Conservation (phyloP, 257 asterid species). For the Thymus mandschuricus region DNA sequence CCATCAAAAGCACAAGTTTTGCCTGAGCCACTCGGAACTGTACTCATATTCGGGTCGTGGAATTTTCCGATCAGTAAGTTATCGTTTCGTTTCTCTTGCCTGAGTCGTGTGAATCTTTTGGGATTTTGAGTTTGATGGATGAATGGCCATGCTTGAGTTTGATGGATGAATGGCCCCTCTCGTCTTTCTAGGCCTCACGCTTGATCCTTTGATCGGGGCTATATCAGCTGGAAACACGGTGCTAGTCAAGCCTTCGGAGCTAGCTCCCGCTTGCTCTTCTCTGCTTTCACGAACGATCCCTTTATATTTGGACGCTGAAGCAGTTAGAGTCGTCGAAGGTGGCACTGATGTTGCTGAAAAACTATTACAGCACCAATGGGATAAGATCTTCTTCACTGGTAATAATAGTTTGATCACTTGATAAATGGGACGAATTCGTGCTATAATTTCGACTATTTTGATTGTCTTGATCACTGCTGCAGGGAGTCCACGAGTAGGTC, state of each 20-base stretch:
- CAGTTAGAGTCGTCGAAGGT: slow-evolving; percentile 75
- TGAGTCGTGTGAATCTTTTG: background rate
- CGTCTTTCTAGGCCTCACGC: slow-evolving; percentile 59
- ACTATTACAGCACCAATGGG: slow-evolving; percentile 77
- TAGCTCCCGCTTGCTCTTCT: slow-evolving; percentile 79
- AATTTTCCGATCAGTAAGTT: slow-evolving; percentile 88
- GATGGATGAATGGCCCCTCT: slow-evolving; percentile 9
- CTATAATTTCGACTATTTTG: slow-evolving; percentile 13
- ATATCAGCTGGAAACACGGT: slow-evolving; percentile 86
- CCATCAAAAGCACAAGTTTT: slow-evolving; percentile 73
- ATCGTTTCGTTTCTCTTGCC: slow-evolving; percentile 7
- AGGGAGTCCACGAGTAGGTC: slow-evolving; percentile 85
- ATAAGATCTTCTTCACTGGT: slow-evolving; percentile 96
- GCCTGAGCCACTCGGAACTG: slow-evolving; percentile 90
- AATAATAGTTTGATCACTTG: background rate
- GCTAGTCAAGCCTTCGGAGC: slow-evolving; percentile 78
- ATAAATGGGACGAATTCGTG: background rate
- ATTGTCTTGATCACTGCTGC: slow-evolving; percentile 26
- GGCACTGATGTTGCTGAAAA: slow-evolving; percentile 62
- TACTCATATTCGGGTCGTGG: slow-evolving; percentile 84
- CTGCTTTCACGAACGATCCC: slow-evolving; percentile 61
- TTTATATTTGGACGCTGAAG: slow-evolving; percentile 70
- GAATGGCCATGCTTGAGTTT: background rate
- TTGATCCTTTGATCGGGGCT: slow-evolving; percentile 90
- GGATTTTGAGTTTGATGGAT: background rate